Evolutionary conservation across 768 basidiomycete species (phyloP).

Genomic region (Suillus subaureus): DNA sequence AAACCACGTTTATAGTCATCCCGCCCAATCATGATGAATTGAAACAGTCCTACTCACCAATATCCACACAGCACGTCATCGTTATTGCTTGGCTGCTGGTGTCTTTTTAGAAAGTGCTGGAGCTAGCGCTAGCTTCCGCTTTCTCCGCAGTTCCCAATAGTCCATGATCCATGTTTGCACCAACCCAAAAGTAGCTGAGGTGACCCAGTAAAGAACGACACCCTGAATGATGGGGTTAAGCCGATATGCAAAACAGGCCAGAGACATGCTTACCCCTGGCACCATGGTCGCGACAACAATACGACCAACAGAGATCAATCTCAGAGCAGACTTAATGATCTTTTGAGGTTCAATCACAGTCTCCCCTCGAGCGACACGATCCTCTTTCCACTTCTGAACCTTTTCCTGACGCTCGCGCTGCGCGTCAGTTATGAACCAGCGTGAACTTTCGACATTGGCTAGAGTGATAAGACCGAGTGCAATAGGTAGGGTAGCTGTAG

Average conservation of each 20-base stretch:
- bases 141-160: constrained; percentile 54
- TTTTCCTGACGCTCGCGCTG: constrained; percentile 53
- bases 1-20: constrained; percentile 78
- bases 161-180: constrained; percentile 76
- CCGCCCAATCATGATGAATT: constrained; percentile 21
- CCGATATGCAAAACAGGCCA: constrained; percentile 2
- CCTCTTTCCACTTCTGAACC: constrained; percentile 49
- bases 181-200: constrained; percentile 74
- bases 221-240: constrained; percentile 38
- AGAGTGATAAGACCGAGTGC: constrained; percentile 72
- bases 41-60: background rate
- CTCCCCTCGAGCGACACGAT: constrained; percentile 44
- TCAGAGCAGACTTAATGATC: constrained; percentile 55
- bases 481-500: constrained; percentile 70
- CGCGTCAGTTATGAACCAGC: constrained; percentile 68
- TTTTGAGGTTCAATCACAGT: constrained; percentile 48
- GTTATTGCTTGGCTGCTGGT: background rate
- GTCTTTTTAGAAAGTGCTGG: background rate
- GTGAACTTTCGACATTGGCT: constrained; percentile 77
- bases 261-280: constrained; percentile 58
- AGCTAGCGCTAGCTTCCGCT: constrained; percentile 25
- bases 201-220: constrained; percentile 74
- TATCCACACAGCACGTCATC: constrained; percentile 11
- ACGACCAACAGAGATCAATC: constrained; percentile 61
- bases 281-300: constrained; percentile 69